Evolutionary conservation across 2,329 filamentous ascomycete species (phyloP).

Genomic region (Fusarium oxysporum): DNA sequence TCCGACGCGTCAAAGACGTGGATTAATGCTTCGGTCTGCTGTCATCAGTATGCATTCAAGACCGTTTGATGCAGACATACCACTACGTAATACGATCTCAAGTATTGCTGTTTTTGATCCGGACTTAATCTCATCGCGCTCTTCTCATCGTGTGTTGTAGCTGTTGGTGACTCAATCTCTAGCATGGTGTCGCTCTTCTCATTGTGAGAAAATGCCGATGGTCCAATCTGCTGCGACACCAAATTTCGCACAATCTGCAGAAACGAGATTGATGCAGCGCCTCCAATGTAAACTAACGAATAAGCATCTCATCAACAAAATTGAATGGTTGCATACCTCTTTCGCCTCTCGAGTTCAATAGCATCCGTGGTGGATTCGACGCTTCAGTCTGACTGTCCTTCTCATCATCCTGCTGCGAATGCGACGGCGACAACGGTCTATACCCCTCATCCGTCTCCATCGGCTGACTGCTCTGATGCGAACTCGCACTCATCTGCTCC

Average conservation of each 20-base stretch:
- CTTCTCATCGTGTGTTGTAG: background rate
- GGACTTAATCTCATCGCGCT: background rate
- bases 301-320: conserved; percentile 4
- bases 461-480: conserved; percentile 1
- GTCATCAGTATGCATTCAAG: background rate
- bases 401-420: conserved; percentile 43
- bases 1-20: conserved; percentile 49
- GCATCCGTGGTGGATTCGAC: conserved; percentile 54
- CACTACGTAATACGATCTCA: conserved; percentile 32
- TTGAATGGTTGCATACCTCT: conserved; percentile 59
- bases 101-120: conserved; percentile 12
- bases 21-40: conserved; percentile 51
- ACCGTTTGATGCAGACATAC: background rate
- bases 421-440: conserved; percentile 47
- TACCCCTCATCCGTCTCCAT: conserved; percentile 32
- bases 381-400: conserved; percentile 28
- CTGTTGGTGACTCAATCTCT: conserved; percentile 40
- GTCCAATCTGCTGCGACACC: conserved; percentile 43
- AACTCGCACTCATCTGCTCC: background rate
- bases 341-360: conserved; percentile 64
- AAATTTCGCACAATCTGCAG: conserved; percentile 54
- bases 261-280: conserved; percentile 66
- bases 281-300: conserved; percentile 59
- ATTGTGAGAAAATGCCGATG: conserved; percentile 44
- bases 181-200: conserved; percentile 46